Conservation (phyloP, 768 basidiomycete genomes). For the Dacryopinax spathularia region DNA sequence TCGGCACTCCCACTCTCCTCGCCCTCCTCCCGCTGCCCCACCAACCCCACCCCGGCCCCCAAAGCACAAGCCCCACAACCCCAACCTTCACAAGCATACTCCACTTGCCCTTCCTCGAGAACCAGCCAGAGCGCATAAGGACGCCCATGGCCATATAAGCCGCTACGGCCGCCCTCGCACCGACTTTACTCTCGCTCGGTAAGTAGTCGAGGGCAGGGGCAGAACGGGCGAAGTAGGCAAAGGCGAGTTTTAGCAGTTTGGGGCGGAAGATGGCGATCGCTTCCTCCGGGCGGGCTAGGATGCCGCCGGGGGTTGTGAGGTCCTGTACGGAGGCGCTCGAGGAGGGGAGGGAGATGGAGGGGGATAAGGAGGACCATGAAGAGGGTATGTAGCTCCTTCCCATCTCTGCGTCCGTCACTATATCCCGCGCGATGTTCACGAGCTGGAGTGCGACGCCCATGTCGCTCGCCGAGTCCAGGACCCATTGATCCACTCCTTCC, state of each 20-base stretch:
- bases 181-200: background rate
- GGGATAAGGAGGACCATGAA: background rate
- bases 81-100: background rate
- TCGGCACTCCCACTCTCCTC: background rate
- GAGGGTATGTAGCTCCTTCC: constrained; percentile 10
- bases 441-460: constrained; percentile 14
- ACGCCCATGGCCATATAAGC: background rate
- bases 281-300: background rate
- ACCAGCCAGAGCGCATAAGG: background rate
- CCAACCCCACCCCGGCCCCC: background rate
- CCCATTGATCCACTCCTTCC: background rate
- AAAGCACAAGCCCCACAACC: background rate
- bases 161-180: background rate
- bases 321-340: no score
- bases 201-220: background rate
- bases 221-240: background rate
- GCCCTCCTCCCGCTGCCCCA: background rate
- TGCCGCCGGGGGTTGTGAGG: background rate
- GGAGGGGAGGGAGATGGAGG: background rate
- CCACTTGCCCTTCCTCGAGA: background rate
- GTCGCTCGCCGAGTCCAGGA: constrained; percentile 5
- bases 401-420: constrained; percentile 8
- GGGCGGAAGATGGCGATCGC: background rate
- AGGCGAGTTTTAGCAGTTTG: background rate
- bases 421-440: constrained; percentile 13